phyloP scores from a whole-genome alignment of 345 rosid genomes.

The Gossypium sturtianum region DNA sequence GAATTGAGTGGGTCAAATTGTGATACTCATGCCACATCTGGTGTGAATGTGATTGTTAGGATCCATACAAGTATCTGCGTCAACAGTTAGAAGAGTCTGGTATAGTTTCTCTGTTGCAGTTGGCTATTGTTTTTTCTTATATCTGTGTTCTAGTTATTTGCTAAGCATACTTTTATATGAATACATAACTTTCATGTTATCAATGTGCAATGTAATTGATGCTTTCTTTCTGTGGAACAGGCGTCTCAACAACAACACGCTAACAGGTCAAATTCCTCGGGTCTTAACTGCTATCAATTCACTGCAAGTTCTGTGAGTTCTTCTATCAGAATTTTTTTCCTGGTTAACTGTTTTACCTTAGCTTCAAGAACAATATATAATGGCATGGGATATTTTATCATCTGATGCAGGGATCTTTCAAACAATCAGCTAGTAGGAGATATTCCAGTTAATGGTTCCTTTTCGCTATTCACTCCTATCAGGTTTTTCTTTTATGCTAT shows the following conservation, averaged over 20 bases:
- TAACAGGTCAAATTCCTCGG: constrained; percentile 55
- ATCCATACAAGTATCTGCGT: background rate
- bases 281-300: constrained; percentile 34
- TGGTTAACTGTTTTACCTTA: background rate
- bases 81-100: background rate
- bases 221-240: constrained; percentile 28
- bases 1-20: background rate
- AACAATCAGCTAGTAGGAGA: constrained; percentile 58
- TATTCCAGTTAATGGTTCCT: constrained; percentile 75
- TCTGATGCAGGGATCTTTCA: constrained; percentile 74
- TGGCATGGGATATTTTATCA: constrained; percentile 2
- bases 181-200: background rate
- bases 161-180: background rate
- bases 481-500: constrained; percentile 41
- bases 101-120: background rate
- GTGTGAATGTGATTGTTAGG: constrained; percentile 3
- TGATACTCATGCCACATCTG: background rate
- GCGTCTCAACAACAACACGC: constrained; percentile 74
- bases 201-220: background rate
- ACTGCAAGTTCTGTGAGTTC: constrained; percentile 78
- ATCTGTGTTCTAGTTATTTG: constrained; percentile 9
- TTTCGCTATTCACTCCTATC: constrained; percentile 62
- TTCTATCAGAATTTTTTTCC: background rate
- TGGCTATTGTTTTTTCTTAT: background rate
- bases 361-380: background rate